Evolutionary conservation across 2,329 filamentous ascomycete species (phyloP), one percentile per base, ranked within the genome.

Genomic region (Aspergillus cejpii): DNA sequence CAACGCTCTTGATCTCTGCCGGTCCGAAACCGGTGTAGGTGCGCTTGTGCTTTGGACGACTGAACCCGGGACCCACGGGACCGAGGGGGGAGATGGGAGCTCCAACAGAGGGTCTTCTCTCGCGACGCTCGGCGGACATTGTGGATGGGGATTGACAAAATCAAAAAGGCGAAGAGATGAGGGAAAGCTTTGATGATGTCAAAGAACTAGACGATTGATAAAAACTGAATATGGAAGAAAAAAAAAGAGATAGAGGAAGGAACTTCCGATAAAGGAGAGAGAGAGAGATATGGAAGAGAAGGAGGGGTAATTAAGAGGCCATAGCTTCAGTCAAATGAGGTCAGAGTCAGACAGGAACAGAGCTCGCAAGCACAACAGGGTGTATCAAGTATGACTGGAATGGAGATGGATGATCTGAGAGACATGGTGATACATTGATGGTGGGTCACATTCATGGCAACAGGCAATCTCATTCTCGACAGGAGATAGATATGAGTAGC

Each of bases 11-110:
- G 74, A 96, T 96, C 64, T 98, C 92, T 27, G 80, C 75, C 21
- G 89, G 79, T 26, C 89, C 90, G 63, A 97, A 92, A 6, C 92
- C 92, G 7, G 92, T 98, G 55, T 87, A 86, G n/a, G 91, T 97
- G 56, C 92, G 81, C 76, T 88, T 96, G 74, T 98, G 92, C 74
- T 97, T 98, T 37, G 92, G 92, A 49, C 92, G 79, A 81, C 70
- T 83, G 64, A 94, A 91, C 33, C 83, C 84, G 31, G 89, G 88
- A n/a, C 85, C 85, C 45, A 96, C 81, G 14, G 87, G 84, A 53
- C 89, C 90, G 67, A 87, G 78, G 51, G 97, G 83, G 53, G 86
- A 80, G 57, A 96, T 83, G 37, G 90, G 90, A 57, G 87, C 87
- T 54, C 85, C 81, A 46, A 79, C 84, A 15, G 88, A 94, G 47